phyloP scores from a whole-genome alignment of 129 eudicot genomes.

The Flaveria ramosissima region DNA sequence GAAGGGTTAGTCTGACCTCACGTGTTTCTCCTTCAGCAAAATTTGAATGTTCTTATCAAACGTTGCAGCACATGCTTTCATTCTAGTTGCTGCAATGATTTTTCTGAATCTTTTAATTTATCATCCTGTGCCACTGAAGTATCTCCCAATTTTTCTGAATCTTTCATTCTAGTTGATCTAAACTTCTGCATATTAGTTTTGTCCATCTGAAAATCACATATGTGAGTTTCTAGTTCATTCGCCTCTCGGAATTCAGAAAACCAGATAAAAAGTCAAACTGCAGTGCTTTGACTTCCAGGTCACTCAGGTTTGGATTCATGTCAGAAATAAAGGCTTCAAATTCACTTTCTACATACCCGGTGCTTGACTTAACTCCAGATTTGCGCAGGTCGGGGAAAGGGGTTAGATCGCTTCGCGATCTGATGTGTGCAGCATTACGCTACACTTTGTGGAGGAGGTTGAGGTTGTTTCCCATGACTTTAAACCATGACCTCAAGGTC shows the following conservation, averaged over 20 bases:
- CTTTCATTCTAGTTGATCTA: no score
- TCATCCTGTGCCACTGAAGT: constrained; percentile 44
- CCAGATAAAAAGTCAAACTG: constrained; percentile 67
- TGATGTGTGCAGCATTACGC: no score
- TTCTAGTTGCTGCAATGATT: constrained; percentile 62
- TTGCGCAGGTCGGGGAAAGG: no score
- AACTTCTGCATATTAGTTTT: constrained; percentile 30
- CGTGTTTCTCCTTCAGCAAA: constrained; percentile 37
- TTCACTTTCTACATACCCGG: constrained; percentile 30
- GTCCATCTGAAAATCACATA: constrained; percentile 49
- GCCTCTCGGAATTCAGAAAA: constrained; percentile 56
- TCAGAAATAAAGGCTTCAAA: constrained; percentile 59
- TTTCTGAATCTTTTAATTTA: constrained; percentile 51
- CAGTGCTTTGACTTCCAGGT: constrained; percentile 44
- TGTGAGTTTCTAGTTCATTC: constrained; percentile 42
- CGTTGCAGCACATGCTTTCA: constrained; percentile 46
- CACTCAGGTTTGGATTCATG: constrained; percentile 26
- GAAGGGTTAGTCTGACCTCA: no score
- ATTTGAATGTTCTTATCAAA: constrained; percentile 50
- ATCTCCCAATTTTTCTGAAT: constrained; percentile 42
- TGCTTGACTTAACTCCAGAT: no score
- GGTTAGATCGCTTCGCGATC: no score
- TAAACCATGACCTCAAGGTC: constrained; percentile 28
- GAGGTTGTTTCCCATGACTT: no score
- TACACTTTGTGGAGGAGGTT: no score